Evolutionary conservation across 2,329 filamentous ascomycete genomes (phyloP), one percentile per base, ranked within the genome.

Genomic region (Chrysoporthe puriensis): DNA sequence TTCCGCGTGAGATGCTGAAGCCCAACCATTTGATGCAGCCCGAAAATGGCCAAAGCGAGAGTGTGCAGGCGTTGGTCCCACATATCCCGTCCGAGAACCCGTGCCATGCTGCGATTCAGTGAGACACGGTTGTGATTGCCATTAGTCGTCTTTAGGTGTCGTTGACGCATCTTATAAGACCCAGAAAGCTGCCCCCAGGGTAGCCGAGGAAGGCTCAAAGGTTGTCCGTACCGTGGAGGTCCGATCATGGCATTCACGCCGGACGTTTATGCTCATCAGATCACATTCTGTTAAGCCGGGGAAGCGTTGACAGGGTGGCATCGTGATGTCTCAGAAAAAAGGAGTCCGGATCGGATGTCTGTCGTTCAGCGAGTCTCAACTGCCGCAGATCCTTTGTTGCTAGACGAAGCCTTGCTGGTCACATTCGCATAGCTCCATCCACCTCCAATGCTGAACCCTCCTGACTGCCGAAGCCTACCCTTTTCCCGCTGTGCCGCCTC

Each of bases 381-480:
- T 7, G 66, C 68, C 4, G 62, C 65, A 4, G 62, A 63, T n/a
- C 58, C 48, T 44, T 69, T 69, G 43, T 57, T 64, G 44, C 62
- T 62, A 16, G 59, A 58, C 36, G 32, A 62, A 11, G 61, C 16
- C 64, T 71, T 70, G 46, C 62, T 40, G 13, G 70, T 71, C 0
- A 71, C 73, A n/a, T 75, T 77, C 54, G 81, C 80, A 68, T 83
- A 84, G 74, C 77, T 82, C 75, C 78, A 78, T 67, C 79, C 79
- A 34, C 76, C 75, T 5, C 77, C 76, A 64, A 80, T 76, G 7
- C 64, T 54, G n/a, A 66, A 70, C 14, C 42, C 81, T 5, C 81
- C 82, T 2, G 84, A 84, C 1, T 76, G 79, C 66, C 84, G 82
- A 77, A 86, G 87, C 63, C 83, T 78, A 11, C 50, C 65, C 44